These are phyloP conservation scores for Trametes coccinea DNA, from an alignment of 768 basidiomycete species.

Conservation along the genomic window DNA sequence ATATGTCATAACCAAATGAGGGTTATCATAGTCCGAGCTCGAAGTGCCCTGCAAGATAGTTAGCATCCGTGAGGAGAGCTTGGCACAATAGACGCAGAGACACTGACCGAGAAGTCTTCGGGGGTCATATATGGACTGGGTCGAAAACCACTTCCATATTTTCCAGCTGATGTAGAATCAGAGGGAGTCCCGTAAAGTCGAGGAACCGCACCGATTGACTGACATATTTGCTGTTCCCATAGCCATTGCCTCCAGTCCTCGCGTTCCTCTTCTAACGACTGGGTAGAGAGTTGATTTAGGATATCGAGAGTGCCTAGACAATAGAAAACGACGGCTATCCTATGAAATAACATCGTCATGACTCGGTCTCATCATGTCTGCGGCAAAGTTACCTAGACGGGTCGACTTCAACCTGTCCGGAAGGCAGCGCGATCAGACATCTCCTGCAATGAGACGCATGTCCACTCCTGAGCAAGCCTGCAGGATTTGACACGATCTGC, in stretches of 20 bases:
- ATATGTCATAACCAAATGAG: constrained; percentile 93
- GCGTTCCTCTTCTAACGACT: constrained; percentile 53
- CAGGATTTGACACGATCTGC: not conserved
- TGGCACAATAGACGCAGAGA: not conserved
- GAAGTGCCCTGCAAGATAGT: constrained; percentile 35
- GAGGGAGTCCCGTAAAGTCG: not conserved
- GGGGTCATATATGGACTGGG: constrained; percentile 73
- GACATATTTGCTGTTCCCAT: constrained; percentile 82
- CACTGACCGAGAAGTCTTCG: constrained; percentile 15
- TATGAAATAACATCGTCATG: constrained; percentile 32
- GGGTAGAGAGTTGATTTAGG: constrained; percentile 50
- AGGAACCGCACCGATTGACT: constrained; percentile 22
- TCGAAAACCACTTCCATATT: constrained; percentile 67
- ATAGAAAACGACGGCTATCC: constrained; percentile 87
- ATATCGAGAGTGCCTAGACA: constrained; percentile 85
- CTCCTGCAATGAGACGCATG: constrained; percentile 69
- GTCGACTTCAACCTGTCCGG: constrained; percentile 68
- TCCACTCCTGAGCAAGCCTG: constrained; percentile 41
- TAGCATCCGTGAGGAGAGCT: not conserved
- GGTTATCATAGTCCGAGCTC: constrained; percentile 55
- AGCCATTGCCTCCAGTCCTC: constrained; percentile 79
- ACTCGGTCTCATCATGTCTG: not conserved
- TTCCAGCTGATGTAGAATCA: constrained; percentile 45
- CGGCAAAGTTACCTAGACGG: constrained; percentile 55
- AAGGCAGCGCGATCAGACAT: constrained; percentile 71